Evolutionary conservation across 768 basidiomycete genomes (phyloP), one percentile per base, ranked within the genome.

Genomic region (Lentinula guzmanii): DNA sequence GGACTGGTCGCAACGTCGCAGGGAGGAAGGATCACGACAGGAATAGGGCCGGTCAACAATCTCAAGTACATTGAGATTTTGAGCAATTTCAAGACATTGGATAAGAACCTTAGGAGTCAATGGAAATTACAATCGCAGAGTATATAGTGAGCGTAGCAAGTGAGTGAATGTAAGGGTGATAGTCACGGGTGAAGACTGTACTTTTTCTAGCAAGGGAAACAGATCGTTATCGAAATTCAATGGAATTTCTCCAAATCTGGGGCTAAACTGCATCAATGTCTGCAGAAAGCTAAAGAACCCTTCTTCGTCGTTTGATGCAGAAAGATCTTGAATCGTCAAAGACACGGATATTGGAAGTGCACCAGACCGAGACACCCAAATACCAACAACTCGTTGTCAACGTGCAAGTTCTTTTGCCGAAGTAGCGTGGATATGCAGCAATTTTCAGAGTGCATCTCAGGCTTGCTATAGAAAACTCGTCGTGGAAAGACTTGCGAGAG

Each of bases 401-500:
- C 15, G 16, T 33, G 33, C 52, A 13, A 5, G 13, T 3, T 15
- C 11, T 13, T 21, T 8, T 7, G n/a, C 10, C 1, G 8, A 21
- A 21, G 28, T 41, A 35, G 35, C 9, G 28, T 33, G 21, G 50
- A 67, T 59, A 46, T 62, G 62, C 7, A 71, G 33, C 24, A 65
- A 65, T 39, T 64, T 65, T 72, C 72, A 74, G 13, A 74, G 61
- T 11, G 65, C 63, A 9, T 1, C 28, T 37, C 8, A 61, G 52
- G 16, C 67, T 62, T 68, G 70, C 8, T 64, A 64, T 15, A 61
- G 59, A 39, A 68, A 63, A 3, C 50, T 18, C 37, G 62, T 54
- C 0, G 58, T n/a, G 70, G 66, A 2, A 74, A 61, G 62, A 72
- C 73, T 8, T 52, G 61, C 7, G 67, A 28, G 54, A 74, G 73